Evolutionary conservation across 2,329 filamentous ascomycete genomes (phyloP).

Genomic region (Beauveria sp.): DNA sequence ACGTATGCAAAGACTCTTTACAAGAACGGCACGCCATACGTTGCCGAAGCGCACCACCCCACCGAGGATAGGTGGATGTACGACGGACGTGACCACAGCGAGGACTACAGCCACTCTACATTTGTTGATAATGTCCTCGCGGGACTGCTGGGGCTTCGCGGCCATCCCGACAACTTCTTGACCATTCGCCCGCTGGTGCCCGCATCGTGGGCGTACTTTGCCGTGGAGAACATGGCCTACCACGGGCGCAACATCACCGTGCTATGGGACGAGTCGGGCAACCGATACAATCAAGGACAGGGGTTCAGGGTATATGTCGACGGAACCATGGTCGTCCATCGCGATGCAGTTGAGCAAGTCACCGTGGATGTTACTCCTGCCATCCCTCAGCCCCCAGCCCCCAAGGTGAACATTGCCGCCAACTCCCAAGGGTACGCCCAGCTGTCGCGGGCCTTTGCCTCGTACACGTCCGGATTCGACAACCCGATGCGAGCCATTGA

Average conservation of each 20-base stretch:
- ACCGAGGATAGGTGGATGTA: slow-evolving; percentile 17
- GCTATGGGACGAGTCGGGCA: slow-evolving; percentile 32
- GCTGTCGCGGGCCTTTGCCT: slow-evolving; percentile 24
- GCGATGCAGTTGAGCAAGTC: slow-evolving; percentile 15
- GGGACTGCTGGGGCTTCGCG: slow-evolving; percentile 33
- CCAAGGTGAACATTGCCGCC: slow-evolving; percentile 32
- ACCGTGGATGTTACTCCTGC: slow-evolving; percentile 15
- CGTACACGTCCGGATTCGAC: slow-evolving; percentile 27
- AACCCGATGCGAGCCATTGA: slow-evolving; percentile 32
- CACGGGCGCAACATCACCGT: slow-evolving; percentile 34
- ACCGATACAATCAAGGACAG: slow-evolving; percentile 25
- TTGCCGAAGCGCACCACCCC: slow-evolving; percentile 36
- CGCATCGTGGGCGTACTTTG: slow-evolving; percentile 30
- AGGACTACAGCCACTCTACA: slow-evolving; percentile 34
- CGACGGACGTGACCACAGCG: slow-evolving; percentile 27
- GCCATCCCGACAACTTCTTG: slow-evolving; percentile 29
- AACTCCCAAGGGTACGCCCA: slow-evolving; percentile 25
- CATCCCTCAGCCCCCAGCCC: neutral
- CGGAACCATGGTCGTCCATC: slow-evolving; percentile 16
- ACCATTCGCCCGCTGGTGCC: slow-evolving; percentile 33
- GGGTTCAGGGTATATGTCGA: slow-evolving; percentile 32
- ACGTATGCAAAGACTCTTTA: slow-evolving; percentile 33
- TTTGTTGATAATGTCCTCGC: slow-evolving; percentile 38
- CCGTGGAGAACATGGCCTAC: slow-evolving; percentile 34
- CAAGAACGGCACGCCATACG: slow-evolving; percentile 30